These are phyloP conservation scores for Rhytidiadelphus loreus DNA, from an alignment of 225 moss, liverwort and hornwort species.

Conservation along the genomic window DNA sequence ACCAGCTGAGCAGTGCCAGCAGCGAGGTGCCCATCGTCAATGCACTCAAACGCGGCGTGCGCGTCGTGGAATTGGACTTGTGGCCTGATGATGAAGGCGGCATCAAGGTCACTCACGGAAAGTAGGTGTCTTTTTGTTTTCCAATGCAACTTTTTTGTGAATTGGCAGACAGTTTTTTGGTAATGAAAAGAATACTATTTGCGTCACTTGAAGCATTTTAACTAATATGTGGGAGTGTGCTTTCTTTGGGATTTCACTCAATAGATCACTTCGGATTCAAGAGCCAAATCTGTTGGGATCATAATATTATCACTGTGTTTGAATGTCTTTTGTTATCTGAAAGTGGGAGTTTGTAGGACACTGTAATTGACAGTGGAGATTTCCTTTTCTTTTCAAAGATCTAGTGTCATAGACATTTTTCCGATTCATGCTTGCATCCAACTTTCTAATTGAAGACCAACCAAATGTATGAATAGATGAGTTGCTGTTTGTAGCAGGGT, in stretches of 20 bases:
- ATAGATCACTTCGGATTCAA: background rate
- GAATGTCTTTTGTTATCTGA: background rate
- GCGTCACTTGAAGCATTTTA: background rate
- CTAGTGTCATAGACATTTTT: background rate
- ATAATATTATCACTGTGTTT: background rate
- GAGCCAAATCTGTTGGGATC: background rate
- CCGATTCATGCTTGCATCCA: background rate
- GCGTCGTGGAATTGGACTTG: conserved; percentile 84
- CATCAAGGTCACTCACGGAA: conserved; percentile 82
- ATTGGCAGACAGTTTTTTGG: background rate
- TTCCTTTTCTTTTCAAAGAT: background rate
- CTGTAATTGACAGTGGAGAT: background rate
- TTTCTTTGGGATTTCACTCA: background rate
- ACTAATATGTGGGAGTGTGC: background rate
- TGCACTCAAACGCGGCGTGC: conserved; percentile 66
- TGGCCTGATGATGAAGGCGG: conserved; percentile 48
- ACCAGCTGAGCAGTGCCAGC: conserved; percentile 86
- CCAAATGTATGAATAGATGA: background rate
- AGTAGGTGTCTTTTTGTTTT: conserved; percentile 8
- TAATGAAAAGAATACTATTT: background rate
- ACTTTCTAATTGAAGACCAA: background rate
- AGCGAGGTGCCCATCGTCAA: conserved; percentile 66
- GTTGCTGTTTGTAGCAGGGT: background rate
- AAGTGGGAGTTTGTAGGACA: background rate
- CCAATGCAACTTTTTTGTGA: background rate